phyloP scores from a whole-genome alignment of 2,329 filamentous ascomycete species.

The Diaporthe sp. region DNA sequence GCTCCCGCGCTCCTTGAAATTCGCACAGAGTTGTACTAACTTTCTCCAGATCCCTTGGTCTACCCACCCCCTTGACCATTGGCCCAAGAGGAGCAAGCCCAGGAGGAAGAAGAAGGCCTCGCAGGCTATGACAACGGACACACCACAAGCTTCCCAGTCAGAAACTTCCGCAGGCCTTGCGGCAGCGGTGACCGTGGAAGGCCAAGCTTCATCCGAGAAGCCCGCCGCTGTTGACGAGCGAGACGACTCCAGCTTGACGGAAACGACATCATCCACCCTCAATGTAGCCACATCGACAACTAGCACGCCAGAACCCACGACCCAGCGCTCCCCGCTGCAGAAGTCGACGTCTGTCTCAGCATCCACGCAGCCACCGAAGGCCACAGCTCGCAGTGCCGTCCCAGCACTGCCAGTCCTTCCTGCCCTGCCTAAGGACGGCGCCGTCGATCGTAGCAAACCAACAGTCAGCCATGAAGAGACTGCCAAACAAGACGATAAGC shows the following conservation, averaged over 20 bases:
- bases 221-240: slow-evolving; percentile 3
- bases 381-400: slow-evolving; percentile 47
- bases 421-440: slow-evolving; percentile 53
- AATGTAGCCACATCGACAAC: slow-evolving; percentile 25
- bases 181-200: not conserved
- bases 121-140: slow-evolving; percentile 20
- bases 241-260: slow-evolving; percentile 23
- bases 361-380: slow-evolving; percentile 44
- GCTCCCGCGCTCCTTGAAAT: not conserved
- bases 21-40: not conserved
- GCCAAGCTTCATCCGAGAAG: not conserved
- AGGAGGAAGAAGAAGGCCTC: slow-evolving; percentile 31
- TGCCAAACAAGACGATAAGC: slow-evolving; percentile 39
- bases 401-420: slow-evolving; percentile 60
- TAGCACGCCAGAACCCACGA: slow-evolving; percentile 27
- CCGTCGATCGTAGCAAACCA: slow-evolving; percentile 43
- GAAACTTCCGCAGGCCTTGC: not conserved
- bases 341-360: slow-evolving; percentile 33
- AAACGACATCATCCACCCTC: slow-evolving; percentile 20
- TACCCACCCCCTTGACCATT: slow-evolving; percentile 30
- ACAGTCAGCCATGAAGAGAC: slow-evolving; percentile 37
- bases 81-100: slow-evolving; percentile 31
- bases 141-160: not conserved
- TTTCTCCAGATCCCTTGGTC: slow-evolving; percentile 27
- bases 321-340: slow-evolving; percentile 1